Base-by-base conservation (phyloP, 495 filamentous ascomycete genomes). In the Penicillium macrosclerotiorum region DNA sequence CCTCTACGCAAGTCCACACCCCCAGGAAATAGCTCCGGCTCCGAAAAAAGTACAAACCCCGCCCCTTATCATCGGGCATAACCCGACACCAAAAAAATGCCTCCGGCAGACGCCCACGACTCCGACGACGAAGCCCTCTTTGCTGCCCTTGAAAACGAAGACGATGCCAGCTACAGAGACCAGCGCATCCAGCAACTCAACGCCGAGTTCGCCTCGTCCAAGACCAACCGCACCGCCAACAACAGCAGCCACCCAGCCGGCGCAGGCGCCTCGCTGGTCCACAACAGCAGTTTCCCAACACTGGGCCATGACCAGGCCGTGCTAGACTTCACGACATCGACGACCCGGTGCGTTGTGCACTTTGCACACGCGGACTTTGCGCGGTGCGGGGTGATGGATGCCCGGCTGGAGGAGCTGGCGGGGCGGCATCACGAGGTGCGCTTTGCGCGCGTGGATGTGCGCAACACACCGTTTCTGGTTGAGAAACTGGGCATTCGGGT, bases 351-450 rank as follows among this genome's bases (percentile, higher is more conserved):
- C 49, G 74, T 90, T 0, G 79, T 90, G 19, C 87, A 91, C 63
- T 91, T 91, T 67, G 81, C 76, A 49, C 85, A 89, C 58, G 68
- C 80, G 5, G 86, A 90, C 58, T 91, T 91, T 64, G 69, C 73
- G 5, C 78, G 87, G 7, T 91, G 87, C 60, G 59, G 71, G 9
- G 78, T 86, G 36, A 87, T 89, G 84, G 83, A 86, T 55, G 59
- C 62, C 19, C 79, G 83, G 62, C 64, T 89, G 8, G 68, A 74
- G 37, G 69, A 77, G 36, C 67, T 91, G 36, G 84, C 85, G 3
- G 64, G 65, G 12, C 74, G 65, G 34, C 86, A 91, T 62, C 76
- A 82, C 40, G 84, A 88, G 52, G 82, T 86, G 3, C 71, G 82
- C 8, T 85, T 90, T 55, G 68, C 86, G 17, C 72, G 74, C 6